phyloP scores from a whole-genome alignment of 768 basidiomycete species.

The Mycena rebaudengoi region DNA sequence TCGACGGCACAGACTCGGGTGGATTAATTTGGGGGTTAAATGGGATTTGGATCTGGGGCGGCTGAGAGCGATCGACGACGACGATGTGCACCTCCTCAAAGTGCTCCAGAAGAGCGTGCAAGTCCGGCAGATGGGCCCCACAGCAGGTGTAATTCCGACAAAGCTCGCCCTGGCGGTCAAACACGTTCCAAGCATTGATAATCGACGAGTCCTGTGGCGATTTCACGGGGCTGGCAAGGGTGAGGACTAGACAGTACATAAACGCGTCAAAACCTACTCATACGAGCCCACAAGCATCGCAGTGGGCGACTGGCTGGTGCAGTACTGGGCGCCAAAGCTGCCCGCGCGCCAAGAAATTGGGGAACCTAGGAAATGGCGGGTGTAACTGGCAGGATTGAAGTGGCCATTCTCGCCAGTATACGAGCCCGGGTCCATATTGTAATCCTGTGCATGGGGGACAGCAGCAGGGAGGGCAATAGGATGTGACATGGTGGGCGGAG shows the following conservation, averaged over 20 bases:
- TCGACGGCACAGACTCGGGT: too few relatives aligned
- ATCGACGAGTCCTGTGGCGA: slow-evolving; percentile 44
- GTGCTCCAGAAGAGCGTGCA: slow-evolving; percentile 89
- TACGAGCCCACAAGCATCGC: slow-evolving; percentile 67
- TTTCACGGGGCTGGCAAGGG: slow-evolving; percentile 13
- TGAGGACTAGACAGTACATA: neutral
- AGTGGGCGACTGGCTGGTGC: slow-evolving; percentile 65
- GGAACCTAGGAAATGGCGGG: slow-evolving; percentile 73
- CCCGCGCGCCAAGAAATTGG: slow-evolving; percentile 77
- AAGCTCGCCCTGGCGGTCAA: slow-evolving; percentile 78
- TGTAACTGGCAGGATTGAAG: slow-evolving; percentile 74
- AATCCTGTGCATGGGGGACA: slow-evolving; percentile 30
- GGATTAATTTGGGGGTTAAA: slow-evolving; percentile 52
- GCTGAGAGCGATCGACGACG: slow-evolving; percentile 58
- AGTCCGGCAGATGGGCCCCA: slow-evolving; percentile 72
- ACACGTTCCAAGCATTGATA: slow-evolving; percentile 70
- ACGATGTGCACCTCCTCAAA: slow-evolving; percentile 92
- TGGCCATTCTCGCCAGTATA: slow-evolving; percentile 54
- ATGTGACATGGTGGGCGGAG: slow-evolving; percentile 35
- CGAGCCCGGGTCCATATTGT: slow-evolving; percentile 56
- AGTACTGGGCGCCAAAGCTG: slow-evolving; percentile 71
- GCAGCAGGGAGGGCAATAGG: slow-evolving; percentile 56
- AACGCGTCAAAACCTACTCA: too few relatives aligned
- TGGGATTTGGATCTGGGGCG: slow-evolving; percentile 53
- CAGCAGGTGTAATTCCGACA: slow-evolving; percentile 94